A percentile compares a stretch with the other conserved stretches of the same genome.
These are phyloP conservation scores for Aureobasidium musti DNA, from an alignment of 2,329 filamentous ascomycete genomes.

Conservation along the genomic window DNA sequence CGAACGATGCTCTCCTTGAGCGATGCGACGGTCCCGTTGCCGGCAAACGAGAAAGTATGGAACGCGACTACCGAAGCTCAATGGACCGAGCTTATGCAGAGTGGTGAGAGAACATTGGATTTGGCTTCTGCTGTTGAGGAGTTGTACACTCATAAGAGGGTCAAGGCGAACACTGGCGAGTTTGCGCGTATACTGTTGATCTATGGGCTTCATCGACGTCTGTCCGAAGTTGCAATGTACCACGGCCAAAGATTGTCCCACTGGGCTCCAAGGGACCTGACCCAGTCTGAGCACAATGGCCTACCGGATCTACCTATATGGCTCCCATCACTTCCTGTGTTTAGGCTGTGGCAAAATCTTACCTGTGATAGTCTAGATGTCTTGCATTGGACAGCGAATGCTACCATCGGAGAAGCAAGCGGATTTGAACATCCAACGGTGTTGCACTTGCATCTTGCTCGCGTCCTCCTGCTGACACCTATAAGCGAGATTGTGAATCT, in stretches of 20 bases:
- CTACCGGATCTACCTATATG: not conserved
- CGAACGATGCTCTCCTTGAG: slow-evolving; percentile 30
- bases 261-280: slow-evolving; percentile 36
- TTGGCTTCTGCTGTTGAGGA: slow-evolving; percentile 31
- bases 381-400: slow-evolving; percentile 61
- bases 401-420: slow-evolving; percentile 51
- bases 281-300: too few species aligned
- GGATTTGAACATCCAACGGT: slow-evolving; percentile 59
- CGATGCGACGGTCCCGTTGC: slow-evolving; percentile 33
- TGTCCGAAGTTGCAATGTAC: slow-evolving; percentile 53
- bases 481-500: slow-evolving; percentile 51
- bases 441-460: slow-evolving; percentile 57
- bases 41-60: slow-evolving; percentile 4
- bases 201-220: slow-evolving; percentile 54
- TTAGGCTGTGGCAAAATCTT: slow-evolving; percentile 53
- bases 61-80: not conserved
- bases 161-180: slow-evolving; percentile 50
- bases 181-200: slow-evolving; percentile 54
- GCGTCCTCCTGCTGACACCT: slow-evolving; percentile 56
- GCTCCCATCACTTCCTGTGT: slow-evolving; percentile 49
- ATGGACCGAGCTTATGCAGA: not conserved
- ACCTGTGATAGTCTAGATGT: slow-evolving; percentile 56
- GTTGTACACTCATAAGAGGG: slow-evolving; percentile 53
- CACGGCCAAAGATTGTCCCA: slow-evolving; percentile 50
- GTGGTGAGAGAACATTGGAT: not conserved